Percentiles rank a stretch among this genome's conserved stretches.
These are phyloP conservation scores for Salix dunnii DNA, from an alignment of 345 rosid species.

Conservation along the genomic window DNA sequence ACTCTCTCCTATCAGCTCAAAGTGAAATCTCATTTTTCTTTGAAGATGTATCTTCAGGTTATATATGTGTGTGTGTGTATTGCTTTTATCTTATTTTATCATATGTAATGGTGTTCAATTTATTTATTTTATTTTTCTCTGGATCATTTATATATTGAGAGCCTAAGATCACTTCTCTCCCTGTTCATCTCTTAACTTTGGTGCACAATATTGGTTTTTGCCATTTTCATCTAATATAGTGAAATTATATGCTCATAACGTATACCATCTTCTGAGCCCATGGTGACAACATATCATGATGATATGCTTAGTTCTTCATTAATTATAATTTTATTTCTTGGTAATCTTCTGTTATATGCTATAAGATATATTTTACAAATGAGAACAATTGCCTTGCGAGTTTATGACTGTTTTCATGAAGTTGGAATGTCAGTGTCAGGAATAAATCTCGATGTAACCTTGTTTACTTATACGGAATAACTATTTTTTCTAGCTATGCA, in stretches of 20 bases:
- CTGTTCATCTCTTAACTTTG: not conserved
- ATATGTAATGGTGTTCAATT: not conserved
- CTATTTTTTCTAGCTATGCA: too few species aligned
- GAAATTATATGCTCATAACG: not conserved
- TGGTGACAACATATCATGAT: not conserved
- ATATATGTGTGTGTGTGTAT: not conserved
- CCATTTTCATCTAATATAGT: not conserved
- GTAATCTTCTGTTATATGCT: not conserved
- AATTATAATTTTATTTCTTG: not conserved
- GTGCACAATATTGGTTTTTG: not conserved
- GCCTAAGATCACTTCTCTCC: not conserved
- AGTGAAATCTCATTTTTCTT: slow-evolving; percentile 83
- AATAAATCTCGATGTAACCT: not conserved
- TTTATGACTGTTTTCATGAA: not conserved
- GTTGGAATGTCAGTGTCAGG: not conserved
- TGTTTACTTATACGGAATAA: not conserved
- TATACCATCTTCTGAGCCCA: not conserved
- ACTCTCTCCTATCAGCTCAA: slow-evolving; percentile 66
- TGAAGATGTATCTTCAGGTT: slow-evolving; percentile 46
- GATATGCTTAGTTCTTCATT: not conserved
- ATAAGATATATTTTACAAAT: not conserved
- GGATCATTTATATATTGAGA: not conserved
- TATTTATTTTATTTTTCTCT: not conserved
- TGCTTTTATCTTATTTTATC: not conserved
- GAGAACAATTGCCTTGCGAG: not conserved